Percentiles rank a stretch among this genome's conserved stretches.
phyloP scores from a whole-genome alignment of 495 filamentous ascomycete species.

The Tuber umbilicatum region DNA sequence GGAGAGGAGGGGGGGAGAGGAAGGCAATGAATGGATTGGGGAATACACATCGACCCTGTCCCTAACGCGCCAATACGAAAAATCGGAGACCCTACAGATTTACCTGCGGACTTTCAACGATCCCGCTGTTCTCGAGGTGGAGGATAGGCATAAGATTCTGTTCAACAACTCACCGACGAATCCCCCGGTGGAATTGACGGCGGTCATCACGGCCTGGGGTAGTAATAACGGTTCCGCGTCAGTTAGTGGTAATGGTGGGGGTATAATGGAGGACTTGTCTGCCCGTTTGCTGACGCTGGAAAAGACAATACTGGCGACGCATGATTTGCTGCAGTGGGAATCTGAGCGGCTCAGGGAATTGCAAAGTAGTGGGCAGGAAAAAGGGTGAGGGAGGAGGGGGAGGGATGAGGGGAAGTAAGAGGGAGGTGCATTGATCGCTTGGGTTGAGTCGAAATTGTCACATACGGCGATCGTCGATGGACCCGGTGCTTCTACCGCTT shows the following conservation, averaged over 20 bases:
- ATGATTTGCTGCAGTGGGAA: conserved; percentile 25
- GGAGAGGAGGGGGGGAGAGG: too few species aligned
- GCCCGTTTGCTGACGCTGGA: too few species aligned
- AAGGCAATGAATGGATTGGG: too few species aligned
- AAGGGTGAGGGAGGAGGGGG: conserved; percentile 10
- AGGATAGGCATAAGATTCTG: conserved; percentile 1
- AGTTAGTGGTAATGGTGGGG: conserved; percentile 2
- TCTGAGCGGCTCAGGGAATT: conserved; percentile 23
- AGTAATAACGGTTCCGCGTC: conserved; percentile 11
- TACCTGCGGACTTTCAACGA: conserved; percentile 31
- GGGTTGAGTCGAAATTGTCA: too few species aligned
- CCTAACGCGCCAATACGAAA: too few species aligned
- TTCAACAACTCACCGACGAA: conserved; percentile 25
- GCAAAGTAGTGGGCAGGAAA: conserved; percentile 5
- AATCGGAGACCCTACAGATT: conserved; percentile 31
- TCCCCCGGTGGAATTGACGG: conserved; percentile 21
- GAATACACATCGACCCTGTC: too few species aligned
- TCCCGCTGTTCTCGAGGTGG: conserved; percentile 16
- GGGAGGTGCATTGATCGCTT: conserved; percentile 29
- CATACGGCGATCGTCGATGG: too few species aligned
- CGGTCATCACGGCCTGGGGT: conserved; percentile 9
- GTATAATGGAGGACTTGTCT: conserved; percentile 19
- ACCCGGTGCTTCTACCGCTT: neutral
- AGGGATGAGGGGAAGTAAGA: too few species aligned
- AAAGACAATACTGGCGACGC: too few species aligned